Evolutionary conservation across 106 monocot genomes (phyloP), one percentile per base, ranked within the genome.

Genomic region (Gastrodia elata): DNA sequence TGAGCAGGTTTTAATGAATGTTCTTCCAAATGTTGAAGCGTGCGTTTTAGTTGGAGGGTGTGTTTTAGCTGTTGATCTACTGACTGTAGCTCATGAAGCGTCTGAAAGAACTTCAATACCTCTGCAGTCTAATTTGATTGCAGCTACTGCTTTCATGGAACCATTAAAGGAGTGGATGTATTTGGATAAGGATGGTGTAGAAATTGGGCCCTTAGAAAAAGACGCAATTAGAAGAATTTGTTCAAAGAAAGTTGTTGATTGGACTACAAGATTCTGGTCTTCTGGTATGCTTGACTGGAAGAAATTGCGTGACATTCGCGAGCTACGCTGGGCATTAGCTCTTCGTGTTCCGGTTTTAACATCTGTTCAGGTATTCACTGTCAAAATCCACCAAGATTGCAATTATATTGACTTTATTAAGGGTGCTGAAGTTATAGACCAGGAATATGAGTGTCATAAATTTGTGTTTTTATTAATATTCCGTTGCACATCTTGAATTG

Each of bases 151-250:
- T 74, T 98, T 93, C 82, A 93, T 93, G 93, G 98, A 98, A 77
- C 93, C 98, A 48, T 76, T 86, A n/a, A 98, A 98, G 65, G 98
- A 98, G 73, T 98, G 98, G 98, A 87, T 88, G 98, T 83, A 87
- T 57, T 78, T 91, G 75, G 88, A 93, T 64, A 90, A 87, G 65
- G 91, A 91, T 71, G 91, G 88, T 41, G 57, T 16, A 52, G 77
- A 88, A 82, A 79, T 87, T 75, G 98, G 98, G 8, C 98, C 98
- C 33, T 64, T 93, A 44, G 98, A 91, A 77, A 98, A 98, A 75
- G 93, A 98, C 83, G 93, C 91, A 38, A 75, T 98, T 52, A 86
- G 93, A 80, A 90, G 91, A 70, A 81, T 85, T 36, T 98, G 88
- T 88, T 98, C 93, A 40, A 98, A 91, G 72, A 91, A 93, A 67